A percentile compares a stretch with the other conserved stretches of the same genome.
Evolutionary conservation across 1,284 basidiomycete species (phyloP).

Genomic region (Phylloboletellus chloephorus): DNA sequence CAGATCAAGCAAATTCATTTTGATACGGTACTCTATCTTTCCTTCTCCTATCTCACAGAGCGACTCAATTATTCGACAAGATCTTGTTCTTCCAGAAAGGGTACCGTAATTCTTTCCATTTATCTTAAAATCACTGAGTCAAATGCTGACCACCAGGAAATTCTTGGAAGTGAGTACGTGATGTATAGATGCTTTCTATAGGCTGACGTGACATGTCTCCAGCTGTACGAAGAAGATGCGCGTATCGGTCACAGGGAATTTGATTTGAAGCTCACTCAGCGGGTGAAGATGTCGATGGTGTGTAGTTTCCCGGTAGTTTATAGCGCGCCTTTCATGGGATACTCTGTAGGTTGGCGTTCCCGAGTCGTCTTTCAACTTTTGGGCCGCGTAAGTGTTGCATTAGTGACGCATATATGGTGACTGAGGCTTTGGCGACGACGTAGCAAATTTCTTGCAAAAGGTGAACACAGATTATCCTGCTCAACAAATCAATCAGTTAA

Average conservation of each 20-base stretch:
- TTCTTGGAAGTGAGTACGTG: conserved; percentile 53
- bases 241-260: conserved; percentile 87
- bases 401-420: conserved; percentile 3
- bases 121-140: conserved; percentile 1
- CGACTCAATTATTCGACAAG: conserved; percentile 33
- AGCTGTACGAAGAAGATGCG: conserved; percentile 96
- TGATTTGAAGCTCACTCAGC: conserved; percentile 84
- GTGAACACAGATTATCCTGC: conserved; percentile 30
- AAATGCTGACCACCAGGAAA: conserved; percentile 40
- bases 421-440: conserved; percentile 3
- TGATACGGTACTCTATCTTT: conserved; percentile 57
- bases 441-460: conserved; percentile 78
- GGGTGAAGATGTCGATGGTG: conserved; percentile 99
- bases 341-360: conserved; percentile 83
- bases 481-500: neutral
- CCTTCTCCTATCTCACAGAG: neutral
- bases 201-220: conserved; percentile 23
- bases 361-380: conserved; percentile 89
- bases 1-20: conserved; percentile 92
- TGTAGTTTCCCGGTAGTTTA: conserved; percentile 13
- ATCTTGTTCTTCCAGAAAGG: conserved; percentile 98
- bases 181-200: neutral
- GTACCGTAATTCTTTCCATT: conserved; percentile 38
- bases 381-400: conserved; percentile 66
- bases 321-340: conserved; percentile 6